Evolutionary conservation across 2,329 filamentous ascomycete genomes (phyloP).

Genomic region (Mycosphaerella sp.): DNA sequence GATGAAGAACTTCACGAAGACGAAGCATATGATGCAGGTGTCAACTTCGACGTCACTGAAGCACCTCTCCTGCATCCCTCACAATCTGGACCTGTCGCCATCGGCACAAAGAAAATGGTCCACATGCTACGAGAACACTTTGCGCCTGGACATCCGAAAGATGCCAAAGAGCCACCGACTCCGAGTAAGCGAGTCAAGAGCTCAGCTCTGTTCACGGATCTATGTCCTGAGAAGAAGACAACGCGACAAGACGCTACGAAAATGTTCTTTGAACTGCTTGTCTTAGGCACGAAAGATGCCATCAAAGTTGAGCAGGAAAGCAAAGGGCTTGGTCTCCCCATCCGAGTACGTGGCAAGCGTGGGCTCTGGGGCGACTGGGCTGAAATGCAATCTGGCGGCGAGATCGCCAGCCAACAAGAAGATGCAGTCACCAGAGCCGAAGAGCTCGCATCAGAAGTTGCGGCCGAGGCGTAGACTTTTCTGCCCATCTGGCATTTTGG

Average conservation of each 20-base stretch:
- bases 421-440: background rate
- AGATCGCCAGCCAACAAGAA: slow-evolving; percentile 18
- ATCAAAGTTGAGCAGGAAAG: slow-evolving; percentile 85
- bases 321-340: slow-evolving; percentile 67
- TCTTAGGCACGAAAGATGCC: slow-evolving; percentile 94
- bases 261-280: slow-evolving; percentile 98
- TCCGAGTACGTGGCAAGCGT: slow-evolving; percentile 81
- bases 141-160: slow-evolving; percentile 44
- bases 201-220: slow-evolving; percentile 80
- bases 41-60: slow-evolving; percentile 67
- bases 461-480: background rate
- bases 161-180: slow-evolving; percentile 59
- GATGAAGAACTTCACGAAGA: slow-evolving; percentile 22
- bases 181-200: slow-evolving; percentile 67
- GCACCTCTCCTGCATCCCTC: slow-evolving; percentile 70
- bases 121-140: slow-evolving; percentile 89
- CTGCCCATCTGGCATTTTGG: background rate
- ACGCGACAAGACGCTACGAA: slow-evolving; percentile 90
- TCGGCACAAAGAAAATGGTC: slow-evolving; percentile 92
- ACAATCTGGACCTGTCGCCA: slow-evolving; percentile 78
- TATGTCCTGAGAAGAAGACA: slow-evolving; percentile 75
- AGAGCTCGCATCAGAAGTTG: background rate
- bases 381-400: slow-evolving; percentile 50
- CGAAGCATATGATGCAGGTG: slow-evolving; percentile 24
- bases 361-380: slow-evolving; percentile 98